Evolutionary conservation across 1,284 basidiomycete genomes (phyloP).

Genomic region (Apiotrichum laibachii): DNA sequence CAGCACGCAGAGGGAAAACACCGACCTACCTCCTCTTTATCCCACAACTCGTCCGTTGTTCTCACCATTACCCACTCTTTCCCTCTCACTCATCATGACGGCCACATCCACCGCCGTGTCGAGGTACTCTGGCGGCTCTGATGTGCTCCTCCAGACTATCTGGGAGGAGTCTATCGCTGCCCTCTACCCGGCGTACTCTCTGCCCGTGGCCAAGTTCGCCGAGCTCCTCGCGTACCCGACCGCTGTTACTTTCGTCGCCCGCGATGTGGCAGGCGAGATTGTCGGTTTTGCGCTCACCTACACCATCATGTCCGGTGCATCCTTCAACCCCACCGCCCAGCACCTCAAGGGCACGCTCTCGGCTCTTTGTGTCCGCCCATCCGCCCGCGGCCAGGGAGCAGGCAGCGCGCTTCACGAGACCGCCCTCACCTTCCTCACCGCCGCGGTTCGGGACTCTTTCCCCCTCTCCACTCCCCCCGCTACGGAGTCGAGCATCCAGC

Average conservation of each 20-base stretch:
- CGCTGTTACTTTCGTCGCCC: conserved; percentile 16
- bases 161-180: conserved; percentile 8
- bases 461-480: conserved; percentile 7
- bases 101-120: background rate
- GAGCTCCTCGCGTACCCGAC: conserved; percentile 13
- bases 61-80: background rate
- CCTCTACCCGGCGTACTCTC: conserved; percentile 14
- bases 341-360: conserved; percentile 23
- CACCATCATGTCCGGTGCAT: conserved; percentile 12
- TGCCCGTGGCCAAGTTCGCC: conserved; percentile 17
- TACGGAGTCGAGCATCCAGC: conserved; percentile 15
- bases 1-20: background rate
- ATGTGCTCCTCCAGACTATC: conserved; percentile 9
- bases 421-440: conserved; percentile 15
- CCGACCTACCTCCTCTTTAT: background rate
- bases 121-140: background rate
- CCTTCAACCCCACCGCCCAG: conserved; percentile 9
- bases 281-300: conserved; percentile 25
- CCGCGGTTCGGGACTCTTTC: conserved; percentile 9
- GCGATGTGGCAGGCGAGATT: background rate
- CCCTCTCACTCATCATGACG: background rate
- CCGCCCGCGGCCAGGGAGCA: conserved; percentile 14
- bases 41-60: background rate
- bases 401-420: conserved; percentile 23
- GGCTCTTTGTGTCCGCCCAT: conserved; percentile 19